phyloP scores from a whole-genome alignment of 768 basidiomycete genomes.

The Pleurotus djamor region DNA sequence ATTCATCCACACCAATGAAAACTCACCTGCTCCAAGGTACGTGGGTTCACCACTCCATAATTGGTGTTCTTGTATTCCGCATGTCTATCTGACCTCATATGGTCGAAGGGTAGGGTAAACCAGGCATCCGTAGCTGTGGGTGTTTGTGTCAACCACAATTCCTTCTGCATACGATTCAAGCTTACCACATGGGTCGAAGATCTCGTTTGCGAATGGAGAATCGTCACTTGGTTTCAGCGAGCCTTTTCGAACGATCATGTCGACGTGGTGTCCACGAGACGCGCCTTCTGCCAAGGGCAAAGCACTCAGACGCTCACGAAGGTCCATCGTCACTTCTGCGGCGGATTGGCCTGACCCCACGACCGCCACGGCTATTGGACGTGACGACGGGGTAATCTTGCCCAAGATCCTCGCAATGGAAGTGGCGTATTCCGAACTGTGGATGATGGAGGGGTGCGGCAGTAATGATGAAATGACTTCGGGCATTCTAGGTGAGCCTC shows the following conservation, averaged over 20 bases:
- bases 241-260: constrained; percentile 51
- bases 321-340: constrained; percentile 43
- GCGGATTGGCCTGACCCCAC: constrained; percentile 48
- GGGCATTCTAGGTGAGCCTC: constrained; percentile 45
- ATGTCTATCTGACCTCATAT: constrained; percentile 29
- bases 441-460: constrained; percentile 34
- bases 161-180: not conserved
- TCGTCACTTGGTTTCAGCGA: constrained; percentile 51
- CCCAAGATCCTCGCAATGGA: constrained; percentile 34
- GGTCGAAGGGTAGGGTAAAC: constrained; percentile 34
- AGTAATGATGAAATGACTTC: constrained; percentile 25
- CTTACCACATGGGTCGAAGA: constrained; percentile 49
- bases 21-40: constrained; percentile 39
- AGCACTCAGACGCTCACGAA: constrained; percentile 33
- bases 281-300: constrained; percentile 19
- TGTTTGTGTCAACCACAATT: not conserved
- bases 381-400: constrained; percentile 15
- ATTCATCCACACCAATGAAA: not conserved
- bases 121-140: constrained; percentile 35
- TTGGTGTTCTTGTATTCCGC: constrained; percentile 49
- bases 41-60: constrained; percentile 51
- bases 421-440: constrained; percentile 40
- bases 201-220: constrained; percentile 51
- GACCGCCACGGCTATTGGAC: constrained; percentile 39
- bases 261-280: constrained; percentile 40